Conservation (phyloP, 2,329 filamentous ascomycete genomes). For the Clonostachys sp. region DNA sequence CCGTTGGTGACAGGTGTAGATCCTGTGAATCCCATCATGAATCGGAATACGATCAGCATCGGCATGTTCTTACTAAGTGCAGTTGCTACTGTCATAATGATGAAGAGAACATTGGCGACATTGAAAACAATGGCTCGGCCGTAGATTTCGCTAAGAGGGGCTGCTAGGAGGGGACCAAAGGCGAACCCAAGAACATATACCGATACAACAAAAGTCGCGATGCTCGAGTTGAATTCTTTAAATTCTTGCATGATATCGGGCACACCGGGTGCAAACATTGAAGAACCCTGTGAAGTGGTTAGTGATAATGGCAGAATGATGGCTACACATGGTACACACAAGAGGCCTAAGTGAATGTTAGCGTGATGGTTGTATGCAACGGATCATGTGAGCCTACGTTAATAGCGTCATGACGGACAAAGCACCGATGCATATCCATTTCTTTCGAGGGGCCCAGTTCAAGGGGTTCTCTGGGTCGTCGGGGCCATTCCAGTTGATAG, state of each 20-base stretch:
- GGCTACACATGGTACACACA: conserved; percentile 37
- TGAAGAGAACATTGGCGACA: conserved; percentile 28
- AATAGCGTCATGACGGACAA: conserved; percentile 27
- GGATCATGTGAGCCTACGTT: conserved; percentile 25
- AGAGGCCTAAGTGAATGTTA: conserved; percentile 38
- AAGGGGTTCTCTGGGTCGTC: conserved; percentile 58
- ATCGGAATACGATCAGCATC: conserved; percentile 41
- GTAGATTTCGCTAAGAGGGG: conserved; percentile 43
- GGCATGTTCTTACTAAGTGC: conserved; percentile 30
- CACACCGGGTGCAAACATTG: conserved; percentile 66
- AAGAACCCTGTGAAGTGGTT: conserved; percentile 41
- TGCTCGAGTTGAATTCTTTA: conserved; percentile 37
- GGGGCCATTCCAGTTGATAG: conserved; percentile 55
- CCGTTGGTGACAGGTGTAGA: conserved; percentile 49
- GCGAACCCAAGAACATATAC: conserved; percentile 50
- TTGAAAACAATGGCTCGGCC: conserved; percentile 39
- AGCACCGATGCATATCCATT: conserved; percentile 22
- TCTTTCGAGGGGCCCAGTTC: conserved; percentile 55
- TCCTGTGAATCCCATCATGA: conserved; percentile 47
- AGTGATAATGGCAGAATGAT: conserved; percentile 40
- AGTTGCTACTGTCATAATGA: conserved; percentile 27
- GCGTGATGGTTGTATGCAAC: not conserved
- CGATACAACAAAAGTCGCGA: conserved; percentile 41
- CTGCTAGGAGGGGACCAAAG: conserved; percentile 40
- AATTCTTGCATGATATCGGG: conserved; percentile 62